Evolutionary conservation across 2,329 filamentous ascomycete genomes (phyloP).

Genomic region (Colletotrichum caudatum): DNA sequence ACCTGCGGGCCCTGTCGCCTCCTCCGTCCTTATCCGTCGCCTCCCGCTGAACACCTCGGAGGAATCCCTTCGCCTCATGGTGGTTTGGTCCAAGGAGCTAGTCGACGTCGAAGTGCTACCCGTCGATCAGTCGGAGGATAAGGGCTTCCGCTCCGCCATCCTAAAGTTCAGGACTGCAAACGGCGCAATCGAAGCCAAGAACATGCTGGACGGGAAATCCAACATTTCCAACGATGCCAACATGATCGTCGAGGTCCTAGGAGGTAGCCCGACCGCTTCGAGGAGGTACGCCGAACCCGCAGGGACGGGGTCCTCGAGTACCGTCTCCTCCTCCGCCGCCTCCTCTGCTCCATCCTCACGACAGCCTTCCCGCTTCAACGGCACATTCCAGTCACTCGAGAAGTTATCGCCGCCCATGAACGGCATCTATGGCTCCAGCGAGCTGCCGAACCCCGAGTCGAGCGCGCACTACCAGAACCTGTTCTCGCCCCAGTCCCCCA

Average conservation of each 20-base stretch:
- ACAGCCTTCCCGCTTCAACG: constrained; percentile 69
- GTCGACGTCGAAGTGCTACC: constrained; percentile 64
- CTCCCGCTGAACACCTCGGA: constrained; percentile 67
- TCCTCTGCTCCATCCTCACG: constrained; percentile 61
- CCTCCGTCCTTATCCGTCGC: constrained; percentile 64
- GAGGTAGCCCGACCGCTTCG: constrained; percentile 52
- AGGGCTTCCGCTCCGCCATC: constrained; percentile 64
- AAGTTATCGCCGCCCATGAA: constrained; percentile 72
- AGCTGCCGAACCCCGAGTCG: constrained; percentile 70
- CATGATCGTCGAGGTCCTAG: constrained; percentile 70
- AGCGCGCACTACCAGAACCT: constrained; percentile 69
- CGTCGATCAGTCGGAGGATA: constrained; percentile 62
- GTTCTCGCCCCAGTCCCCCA: constrained; percentile 80
- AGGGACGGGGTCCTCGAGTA: constrained; percentile 45
- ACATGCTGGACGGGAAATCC: constrained; percentile 67
- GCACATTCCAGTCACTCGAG: constrained; percentile 71
- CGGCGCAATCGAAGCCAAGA: constrained; percentile 69
- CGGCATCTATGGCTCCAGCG: constrained; percentile 63
- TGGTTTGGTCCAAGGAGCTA: constrained; percentile 69
- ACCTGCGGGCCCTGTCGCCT: constrained; percentile 50
- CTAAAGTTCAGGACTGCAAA: constrained; percentile 64
- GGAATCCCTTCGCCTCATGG: constrained; percentile 67
- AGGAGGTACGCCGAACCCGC: constrained; percentile 46
- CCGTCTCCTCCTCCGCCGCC: constrained; percentile 58
- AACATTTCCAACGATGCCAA: constrained; percentile 63